Base-by-base conservation (phyloP, 371 early-diverging fungal species). In the Circinella umbellata region DNA sequence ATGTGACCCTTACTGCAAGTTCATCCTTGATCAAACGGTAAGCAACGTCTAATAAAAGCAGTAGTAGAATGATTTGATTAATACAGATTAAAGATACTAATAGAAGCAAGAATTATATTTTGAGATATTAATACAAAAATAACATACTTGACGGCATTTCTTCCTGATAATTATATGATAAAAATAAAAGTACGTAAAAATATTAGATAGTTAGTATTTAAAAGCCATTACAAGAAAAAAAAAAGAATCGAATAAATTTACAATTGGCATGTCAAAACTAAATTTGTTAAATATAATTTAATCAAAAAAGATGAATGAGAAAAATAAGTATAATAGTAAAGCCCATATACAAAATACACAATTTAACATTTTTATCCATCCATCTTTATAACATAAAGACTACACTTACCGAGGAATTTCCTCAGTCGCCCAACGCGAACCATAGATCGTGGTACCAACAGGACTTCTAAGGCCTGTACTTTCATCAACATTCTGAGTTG, bases 141-240 rank as follows among this genome's bases (percentile, higher is more conserved):
- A 35, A 71, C 72, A 66, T 80, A 78, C 81, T 75, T 10, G 81
- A 71, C 17, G 84, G 84, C 84, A 84, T 84, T 46, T 81, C 81
- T 10, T 73, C 76, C 84, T 83, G 53, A 4, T 13, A 13, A 27
- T 7, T 7, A 38, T 13, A 6, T 36, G 37, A 27, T 27, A 27
- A 27, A 27, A 27, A 27, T 27, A 27, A 27, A 27, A 27, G 27
- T 27, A 27, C 27, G 27, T 27, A 27, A 27, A 27, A 27, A 27
- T 27, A 27, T 27, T 27, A 27, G 2, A 27, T 27, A 27, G 27
- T 27, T 27, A 27, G 27, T 27, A 27, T 27, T 27, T 27, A 27
- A 27, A 27, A 27, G 27, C 27, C 27, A 27, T 27, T 27, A 27
- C 27, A 27, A 27, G 27, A 27, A 27, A 27, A 27, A 27, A 27